Conservation (phyloP, 495 filamentous ascomycete species). For the Penicillium paradoxum region DNA sequence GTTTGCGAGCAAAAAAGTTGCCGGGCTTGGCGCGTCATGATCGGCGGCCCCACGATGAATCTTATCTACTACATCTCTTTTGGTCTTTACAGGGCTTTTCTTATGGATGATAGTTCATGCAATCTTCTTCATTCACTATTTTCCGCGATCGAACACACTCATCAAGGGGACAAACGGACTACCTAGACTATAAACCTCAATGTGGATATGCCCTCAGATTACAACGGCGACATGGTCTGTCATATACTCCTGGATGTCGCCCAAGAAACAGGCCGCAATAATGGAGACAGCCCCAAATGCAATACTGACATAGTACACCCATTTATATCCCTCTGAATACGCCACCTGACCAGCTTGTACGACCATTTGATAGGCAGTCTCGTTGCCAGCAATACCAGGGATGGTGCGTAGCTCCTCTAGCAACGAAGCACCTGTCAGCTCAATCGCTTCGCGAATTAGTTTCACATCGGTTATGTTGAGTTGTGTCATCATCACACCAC, state of each 20-base stretch:
- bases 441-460: slow-evolving; percentile 44
- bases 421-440: slow-evolving; percentile 53
- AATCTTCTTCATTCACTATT: not conserved
- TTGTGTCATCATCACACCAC: slow-evolving; percentile 46
- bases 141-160: not conserved
- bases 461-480: slow-evolving; percentile 49
- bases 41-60: slow-evolving; percentile 11
- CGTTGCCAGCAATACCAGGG: slow-evolving; percentile 53
- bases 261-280: slow-evolving; percentile 57
- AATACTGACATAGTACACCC: slow-evolving; percentile 63
- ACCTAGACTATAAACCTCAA: not conserved
- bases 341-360: slow-evolving; percentile 59
- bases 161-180: not conserved
- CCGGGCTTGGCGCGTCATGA: slow-evolving; percentile 29
- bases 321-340: slow-evolving; percentile 60
- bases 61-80: not conserved
- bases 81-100: not conserved
- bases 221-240: slow-evolving; percentile 65
- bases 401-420: slow-evolving; percentile 48
- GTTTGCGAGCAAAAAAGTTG: slow-evolving; percentile 21
- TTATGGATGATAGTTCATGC: not conserved
- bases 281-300: slow-evolving; percentile 63
- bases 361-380: slow-evolving; percentile 51
- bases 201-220: slow-evolving; percentile 34
- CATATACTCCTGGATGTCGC: slow-evolving; percentile 61